phyloP scores from a whole-genome alignment of 768 basidiomycete species.

The Boletus rex-veris region DNA sequence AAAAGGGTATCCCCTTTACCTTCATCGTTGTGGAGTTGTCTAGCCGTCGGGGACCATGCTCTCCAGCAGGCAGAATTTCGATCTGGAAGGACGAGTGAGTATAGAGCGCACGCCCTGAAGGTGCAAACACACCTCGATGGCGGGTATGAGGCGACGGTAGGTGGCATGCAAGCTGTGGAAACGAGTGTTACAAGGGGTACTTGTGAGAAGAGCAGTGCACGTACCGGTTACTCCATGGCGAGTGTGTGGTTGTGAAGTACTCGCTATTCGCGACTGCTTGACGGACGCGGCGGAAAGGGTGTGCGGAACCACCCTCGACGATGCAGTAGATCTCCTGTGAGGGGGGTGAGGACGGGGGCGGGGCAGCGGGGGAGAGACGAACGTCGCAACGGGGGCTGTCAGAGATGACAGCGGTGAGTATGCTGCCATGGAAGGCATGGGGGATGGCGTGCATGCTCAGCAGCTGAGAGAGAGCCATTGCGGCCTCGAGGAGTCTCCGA shows the following conservation, averaged over 20 bases:
- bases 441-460: constrained; percentile 57
- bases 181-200: constrained; percentile 8
- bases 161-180: constrained; percentile 62
- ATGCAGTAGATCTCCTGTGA: constrained; percentile 82
- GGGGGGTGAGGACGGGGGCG: constrained; percentile 6
- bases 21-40: constrained; percentile 65
- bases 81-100: constrained; percentile 44
- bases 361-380: constrained; percentile 25
- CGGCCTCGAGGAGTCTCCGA: constrained; percentile 72
- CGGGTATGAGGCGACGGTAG: constrained; percentile 72
- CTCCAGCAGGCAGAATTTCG: constrained; percentile 79
- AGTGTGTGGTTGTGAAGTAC: constrained; percentile 63
- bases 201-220: background rate
- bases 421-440: constrained; percentile 79
- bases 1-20: constrained; percentile 70
- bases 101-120: constrained; percentile 1
- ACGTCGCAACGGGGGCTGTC: constrained; percentile 65
- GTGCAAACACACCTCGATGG: constrained; percentile 57
- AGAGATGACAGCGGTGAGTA: constrained; percentile 67
- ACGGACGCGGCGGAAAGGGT: constrained; percentile 78
- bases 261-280: constrained; percentile 66
- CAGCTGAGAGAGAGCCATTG: constrained; percentile 65
- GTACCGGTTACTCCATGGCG: constrained; percentile 87
- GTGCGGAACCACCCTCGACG: constrained; percentile 68
- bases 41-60: constrained; percentile 73